phyloP scores from a whole-genome alignment of 345 rosid genomes.

The Acer campestre region DNA sequence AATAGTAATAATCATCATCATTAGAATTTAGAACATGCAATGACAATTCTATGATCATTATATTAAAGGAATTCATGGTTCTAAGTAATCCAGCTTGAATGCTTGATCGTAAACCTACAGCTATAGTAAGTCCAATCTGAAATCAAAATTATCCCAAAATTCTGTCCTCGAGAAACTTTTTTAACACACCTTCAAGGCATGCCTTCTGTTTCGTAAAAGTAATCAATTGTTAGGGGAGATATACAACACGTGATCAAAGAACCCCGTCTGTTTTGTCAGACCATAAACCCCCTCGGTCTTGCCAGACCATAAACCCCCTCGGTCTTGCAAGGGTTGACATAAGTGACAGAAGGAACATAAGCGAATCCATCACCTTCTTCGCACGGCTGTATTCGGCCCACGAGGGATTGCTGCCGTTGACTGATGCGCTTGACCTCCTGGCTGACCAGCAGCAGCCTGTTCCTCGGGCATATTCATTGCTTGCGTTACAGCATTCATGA shows the following conservation, averaged over 20 bases:
- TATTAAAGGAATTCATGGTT: no score
- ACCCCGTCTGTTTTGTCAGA: neutral
- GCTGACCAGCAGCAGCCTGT: slow-evolving; percentile 52
- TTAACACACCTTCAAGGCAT: neutral
- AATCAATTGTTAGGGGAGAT: neutral
- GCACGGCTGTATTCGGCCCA: slow-evolving; percentile 45
- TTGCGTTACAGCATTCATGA: slow-evolving; percentile 92
- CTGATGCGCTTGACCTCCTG: slow-evolving; percentile 46
- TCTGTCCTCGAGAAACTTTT: neutral
- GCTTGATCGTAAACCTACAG: no score
- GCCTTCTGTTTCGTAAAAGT: neutral
- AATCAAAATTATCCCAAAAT: neutral
- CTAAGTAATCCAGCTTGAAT: neutral
- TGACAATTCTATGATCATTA: no score
- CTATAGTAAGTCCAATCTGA: neutral
- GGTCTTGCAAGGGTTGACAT: neutral
- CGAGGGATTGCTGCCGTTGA: slow-evolving; percentile 48
- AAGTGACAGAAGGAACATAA: neutral
- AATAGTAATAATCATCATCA: no score
- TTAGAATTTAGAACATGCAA: no score
- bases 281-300: neutral
- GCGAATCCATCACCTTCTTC: slow-evolving; percentile 55
- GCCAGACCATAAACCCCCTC: neutral
- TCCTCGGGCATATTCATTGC: slow-evolving; percentile 87
- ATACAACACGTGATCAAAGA: neutral